phyloP scores from a whole-genome alignment of 768 basidiomycete species.

The Boletus sp. region DNA sequence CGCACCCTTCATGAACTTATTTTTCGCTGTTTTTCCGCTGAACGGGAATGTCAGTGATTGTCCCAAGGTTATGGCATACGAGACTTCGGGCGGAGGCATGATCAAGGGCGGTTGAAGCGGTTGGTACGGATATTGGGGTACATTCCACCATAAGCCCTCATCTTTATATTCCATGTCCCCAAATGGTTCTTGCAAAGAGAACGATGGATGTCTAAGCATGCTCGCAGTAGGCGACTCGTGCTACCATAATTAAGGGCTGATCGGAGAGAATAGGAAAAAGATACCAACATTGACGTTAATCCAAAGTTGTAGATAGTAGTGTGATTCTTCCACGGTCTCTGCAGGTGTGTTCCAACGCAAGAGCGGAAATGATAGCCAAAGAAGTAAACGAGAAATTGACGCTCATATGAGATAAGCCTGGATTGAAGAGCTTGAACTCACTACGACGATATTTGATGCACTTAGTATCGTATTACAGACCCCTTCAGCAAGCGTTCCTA shows the following conservation, averaged over 20 bases:
- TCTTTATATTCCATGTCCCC: constrained; percentile 20
- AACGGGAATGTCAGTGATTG: constrained; percentile 30
- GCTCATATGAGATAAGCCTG: background rate
- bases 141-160: constrained; percentile 2
- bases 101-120: constrained; percentile 8
- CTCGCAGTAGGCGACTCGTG: background rate
- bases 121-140: constrained; percentile 17
- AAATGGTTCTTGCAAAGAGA: constrained; percentile 13
- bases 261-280: background rate
- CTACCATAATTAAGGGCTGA: constrained; percentile 1
- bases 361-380: background rate
- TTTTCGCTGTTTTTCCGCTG: constrained; percentile 30
- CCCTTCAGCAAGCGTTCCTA: background rate
- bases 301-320: background rate
- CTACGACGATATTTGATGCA: background rate
- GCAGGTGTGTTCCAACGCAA: background rate
- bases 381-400: background rate
- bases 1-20: constrained; percentile 34
- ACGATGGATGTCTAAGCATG: constrained; percentile 15
- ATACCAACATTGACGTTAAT: constrained; percentile 4
- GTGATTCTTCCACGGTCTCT: background rate
- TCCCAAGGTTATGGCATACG: constrained; percentile 20
- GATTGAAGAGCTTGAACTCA: constrained; percentile 4
- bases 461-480: background rate
- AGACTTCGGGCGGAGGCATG: constrained; percentile 15